A percentile compares a stretch with the other conserved stretches of the same genome.
These are phyloP conservation scores for Pezicula neosporulosa DNA, from an alignment of 2,329 filamentous ascomycete species.

Conservation along the genomic window DNA sequence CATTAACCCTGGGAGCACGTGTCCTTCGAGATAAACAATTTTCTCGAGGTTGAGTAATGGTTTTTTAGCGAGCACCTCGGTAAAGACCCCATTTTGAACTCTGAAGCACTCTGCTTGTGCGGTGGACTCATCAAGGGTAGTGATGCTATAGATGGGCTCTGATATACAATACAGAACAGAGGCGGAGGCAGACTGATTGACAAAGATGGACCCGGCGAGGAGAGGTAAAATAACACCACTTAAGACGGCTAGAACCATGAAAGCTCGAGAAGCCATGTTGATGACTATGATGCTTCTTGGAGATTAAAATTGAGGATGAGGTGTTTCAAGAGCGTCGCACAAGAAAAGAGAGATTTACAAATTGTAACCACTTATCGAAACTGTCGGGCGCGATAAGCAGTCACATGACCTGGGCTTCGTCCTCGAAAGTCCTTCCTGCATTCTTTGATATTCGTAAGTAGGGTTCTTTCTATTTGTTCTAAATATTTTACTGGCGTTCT, in stretches of 20 bases:
- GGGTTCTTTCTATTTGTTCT: too few species aligned
- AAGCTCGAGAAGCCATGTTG: background rate
- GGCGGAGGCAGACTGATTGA: background rate
- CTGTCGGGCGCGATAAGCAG: too few species aligned
- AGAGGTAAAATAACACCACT: background rate
- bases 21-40: conserved; percentile 38
- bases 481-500: too few species aligned
- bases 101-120: conserved; percentile 52
- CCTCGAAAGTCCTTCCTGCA: too few species aligned
- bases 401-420: too few species aligned
- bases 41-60: conserved; percentile 27
- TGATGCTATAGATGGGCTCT: conserved; percentile 36
- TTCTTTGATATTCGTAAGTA: too few species aligned
- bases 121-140: conserved; percentile 34
- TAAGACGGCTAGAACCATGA: background rate
- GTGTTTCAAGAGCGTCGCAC: too few species aligned
- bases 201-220: background rate
- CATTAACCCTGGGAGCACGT: conserved; percentile 65
- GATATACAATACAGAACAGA: conserved; percentile 21
- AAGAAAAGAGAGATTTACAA: too few species aligned
- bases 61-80: conserved; percentile 37
- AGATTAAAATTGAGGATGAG: too few species aligned
- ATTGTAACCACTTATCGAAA: too few species aligned
- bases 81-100: conserved; percentile 48
- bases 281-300: too few species aligned